Conservation (phyloP, 768 basidiomycete genomes). For the Kondoa malvinella region DNA sequence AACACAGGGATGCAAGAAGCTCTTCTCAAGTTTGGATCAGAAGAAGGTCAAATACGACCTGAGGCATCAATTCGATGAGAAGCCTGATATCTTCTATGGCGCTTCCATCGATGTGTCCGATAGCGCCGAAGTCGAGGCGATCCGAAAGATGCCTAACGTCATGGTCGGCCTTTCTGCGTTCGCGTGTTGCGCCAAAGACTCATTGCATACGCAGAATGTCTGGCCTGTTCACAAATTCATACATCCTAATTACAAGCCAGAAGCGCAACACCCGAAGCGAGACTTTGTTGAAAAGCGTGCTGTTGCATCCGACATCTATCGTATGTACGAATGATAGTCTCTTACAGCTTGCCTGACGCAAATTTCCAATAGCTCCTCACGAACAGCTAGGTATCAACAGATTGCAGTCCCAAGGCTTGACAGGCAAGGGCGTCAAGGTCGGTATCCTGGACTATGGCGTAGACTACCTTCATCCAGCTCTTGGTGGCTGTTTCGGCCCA, state of each 20-base stretch:
- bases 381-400: slow-evolving; percentile 40
- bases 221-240: slow-evolving; percentile 5
- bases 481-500: slow-evolving; percentile 36
- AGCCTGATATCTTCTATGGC: slow-evolving; percentile 5
- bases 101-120: not conserved
- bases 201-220: not conserved
- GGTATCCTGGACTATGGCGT: slow-evolving; percentile 34
- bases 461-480: slow-evolving; percentile 21
- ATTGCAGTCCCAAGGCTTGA: slow-evolving; percentile 48
- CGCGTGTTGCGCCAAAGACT: not conserved
- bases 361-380: slow-evolving; percentile 1
- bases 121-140: not conserved
- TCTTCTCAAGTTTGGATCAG: not conserved
- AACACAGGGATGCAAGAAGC: not conserved
- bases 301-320: too few relatives aligned
- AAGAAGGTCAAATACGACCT: not conserved
- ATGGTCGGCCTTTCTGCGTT: not conserved
- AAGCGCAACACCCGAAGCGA: not conserved
- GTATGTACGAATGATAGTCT: too few relatives aligned
- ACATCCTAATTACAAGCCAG: not conserved
- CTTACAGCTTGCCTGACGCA: not conserved
- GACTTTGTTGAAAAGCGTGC: not conserved
- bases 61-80: not conserved
- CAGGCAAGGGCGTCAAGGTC: slow-evolving; percentile 49
- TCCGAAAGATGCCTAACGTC: not conserved